These are phyloP conservation scores for Chalciporus pseudorubinellus DNA, from an alignment of 768 basidiomycete species.

Conservation along the genomic window DNA sequence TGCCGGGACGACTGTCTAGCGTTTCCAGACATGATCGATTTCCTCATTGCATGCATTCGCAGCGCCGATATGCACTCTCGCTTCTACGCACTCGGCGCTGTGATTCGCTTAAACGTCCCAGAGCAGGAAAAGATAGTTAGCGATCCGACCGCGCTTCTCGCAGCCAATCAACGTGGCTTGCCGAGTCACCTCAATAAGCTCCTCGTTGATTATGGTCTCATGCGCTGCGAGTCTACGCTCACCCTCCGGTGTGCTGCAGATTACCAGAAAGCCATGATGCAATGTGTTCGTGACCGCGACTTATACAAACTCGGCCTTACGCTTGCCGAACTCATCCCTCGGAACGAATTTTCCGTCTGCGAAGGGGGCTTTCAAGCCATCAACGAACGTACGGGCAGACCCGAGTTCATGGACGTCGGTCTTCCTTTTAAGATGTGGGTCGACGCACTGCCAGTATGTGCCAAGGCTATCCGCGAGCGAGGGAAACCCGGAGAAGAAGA, in stretches of 20 bases:
- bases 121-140: conserved; percentile 41
- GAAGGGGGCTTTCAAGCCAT: conserved; percentile 51
- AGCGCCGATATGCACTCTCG: conserved; percentile 53
- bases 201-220: conserved; percentile 47
- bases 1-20: conserved; percentile 42
- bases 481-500: conserved; percentile 43
- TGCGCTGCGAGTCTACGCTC: conserved; percentile 44
- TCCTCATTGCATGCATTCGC: conserved; percentile 55
- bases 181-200: conserved; percentile 45
- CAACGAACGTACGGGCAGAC: conserved; percentile 41
- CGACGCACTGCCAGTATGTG: conserved; percentile 57
- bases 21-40: conserved; percentile 41
- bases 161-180: conserved; percentile 42
- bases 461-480: conserved; percentile 47
- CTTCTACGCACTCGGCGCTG: conserved; percentile 47
- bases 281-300: conserved; percentile 44
- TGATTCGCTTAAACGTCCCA: conserved; percentile 47
- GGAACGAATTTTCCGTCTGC: conserved; percentile 56
- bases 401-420: conserved; percentile 43
- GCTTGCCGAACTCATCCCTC: conserved; percentile 47
- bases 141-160: conserved; percentile 49
- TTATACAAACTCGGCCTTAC: conserved; percentile 48
- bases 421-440: conserved; percentile 57
- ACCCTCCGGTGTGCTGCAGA: conserved; percentile 40
- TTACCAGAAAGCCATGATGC: conserved; percentile 54